A percentile compares a stretch with the other conserved stretches of the same genome.
phyloP scores from a whole-genome alignment of 2,329 filamentous ascomycete genomes.

The Lachnellula subtilissima region DNA sequence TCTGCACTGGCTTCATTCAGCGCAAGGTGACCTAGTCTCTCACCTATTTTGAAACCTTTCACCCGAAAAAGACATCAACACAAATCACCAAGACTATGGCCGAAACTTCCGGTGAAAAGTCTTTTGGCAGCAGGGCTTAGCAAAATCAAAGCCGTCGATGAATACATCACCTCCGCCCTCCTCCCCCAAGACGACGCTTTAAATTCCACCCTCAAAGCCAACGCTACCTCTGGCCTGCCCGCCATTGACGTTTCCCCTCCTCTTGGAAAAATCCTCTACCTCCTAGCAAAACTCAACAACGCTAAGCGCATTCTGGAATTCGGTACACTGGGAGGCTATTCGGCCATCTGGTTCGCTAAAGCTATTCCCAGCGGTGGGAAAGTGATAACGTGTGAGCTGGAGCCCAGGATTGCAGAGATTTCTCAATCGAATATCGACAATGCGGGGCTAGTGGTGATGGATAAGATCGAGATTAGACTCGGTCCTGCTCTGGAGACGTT shows the following conservation, averaged over 20 bases:
- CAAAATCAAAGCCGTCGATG: conserved; percentile 12
- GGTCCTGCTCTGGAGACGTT: conserved; percentile 42
- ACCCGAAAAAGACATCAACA: neutral
- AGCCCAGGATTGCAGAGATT: conserved; percentile 36
- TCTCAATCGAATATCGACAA: conserved; percentile 37
- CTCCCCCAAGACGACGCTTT: conserved; percentile 7
- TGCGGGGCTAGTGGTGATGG: conserved; percentile 38
- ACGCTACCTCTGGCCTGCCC: conserved; percentile 3
- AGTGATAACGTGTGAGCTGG: conserved; percentile 40
- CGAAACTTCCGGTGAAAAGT: neutral
- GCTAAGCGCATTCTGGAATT: conserved; percentile 21
- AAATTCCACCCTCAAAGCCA: conserved; percentile 6
- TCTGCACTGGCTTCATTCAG: too few relatives aligned
- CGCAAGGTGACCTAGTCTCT: too few relatives aligned
- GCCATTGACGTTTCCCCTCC: conserved; percentile 16
- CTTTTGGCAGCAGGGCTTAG: neutral
- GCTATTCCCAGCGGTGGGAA: conserved; percentile 17
- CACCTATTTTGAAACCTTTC: too few relatives aligned
- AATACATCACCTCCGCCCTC: conserved; percentile 9
- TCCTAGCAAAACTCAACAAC: conserved; percentile 16
- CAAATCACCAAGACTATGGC: neutral
- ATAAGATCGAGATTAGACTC: conserved; percentile 42
- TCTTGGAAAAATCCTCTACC: conserved; percentile 17
- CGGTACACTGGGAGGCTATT: conserved; percentile 23
- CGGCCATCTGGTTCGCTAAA: conserved; percentile 22